Evolutionary conservation across 2,329 filamentous ascomycete genomes (phyloP).

Genomic region (Cryphonectria radicalis): DNA sequence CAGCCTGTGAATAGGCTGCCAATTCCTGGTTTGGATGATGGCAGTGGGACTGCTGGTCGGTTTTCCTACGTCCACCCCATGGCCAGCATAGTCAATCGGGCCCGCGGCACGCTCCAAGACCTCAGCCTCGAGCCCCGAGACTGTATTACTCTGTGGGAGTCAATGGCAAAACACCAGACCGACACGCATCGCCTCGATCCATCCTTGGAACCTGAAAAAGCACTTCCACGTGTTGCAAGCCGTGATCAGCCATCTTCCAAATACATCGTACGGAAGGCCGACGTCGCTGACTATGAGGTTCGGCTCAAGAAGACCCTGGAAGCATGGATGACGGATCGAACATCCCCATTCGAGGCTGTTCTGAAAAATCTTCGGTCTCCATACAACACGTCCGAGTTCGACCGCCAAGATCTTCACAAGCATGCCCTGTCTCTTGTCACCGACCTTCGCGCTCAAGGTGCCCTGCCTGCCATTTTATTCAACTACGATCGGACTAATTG

Average conservation of each 20-base stretch:
- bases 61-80: constrained; percentile 41
- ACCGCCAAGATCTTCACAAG: constrained; percentile 16
- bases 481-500: constrained; percentile 73
- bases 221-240: constrained; percentile 44
- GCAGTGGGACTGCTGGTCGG: constrained; percentile 52
- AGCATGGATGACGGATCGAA: constrained; percentile 61
- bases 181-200: constrained; percentile 53
- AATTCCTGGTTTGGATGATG: constrained; percentile 49
- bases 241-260: neutral
- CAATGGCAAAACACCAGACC: constrained; percentile 63
- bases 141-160: constrained; percentile 67
- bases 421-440: constrained; percentile 21
- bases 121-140: constrained; percentile 72
- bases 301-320: constrained; percentile 61
- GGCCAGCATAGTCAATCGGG: constrained; percentile 37
- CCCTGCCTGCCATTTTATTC: constrained; percentile 76
- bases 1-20: constrained; percentile 46
- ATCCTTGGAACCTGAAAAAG: constrained; percentile 52
- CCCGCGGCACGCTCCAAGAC: constrained; percentile 68
- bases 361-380: constrained; percentile 48
- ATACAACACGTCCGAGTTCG: constrained; percentile 17
- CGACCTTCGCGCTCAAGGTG: constrained; percentile 51
- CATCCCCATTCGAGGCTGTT: constrained; percentile 48
- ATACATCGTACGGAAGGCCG: constrained; percentile 62
- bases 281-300: constrained; percentile 69